Conservation (phyloP, 495 filamentous ascomycete genomes). For the Penicillium dipodomyicola region DNA sequence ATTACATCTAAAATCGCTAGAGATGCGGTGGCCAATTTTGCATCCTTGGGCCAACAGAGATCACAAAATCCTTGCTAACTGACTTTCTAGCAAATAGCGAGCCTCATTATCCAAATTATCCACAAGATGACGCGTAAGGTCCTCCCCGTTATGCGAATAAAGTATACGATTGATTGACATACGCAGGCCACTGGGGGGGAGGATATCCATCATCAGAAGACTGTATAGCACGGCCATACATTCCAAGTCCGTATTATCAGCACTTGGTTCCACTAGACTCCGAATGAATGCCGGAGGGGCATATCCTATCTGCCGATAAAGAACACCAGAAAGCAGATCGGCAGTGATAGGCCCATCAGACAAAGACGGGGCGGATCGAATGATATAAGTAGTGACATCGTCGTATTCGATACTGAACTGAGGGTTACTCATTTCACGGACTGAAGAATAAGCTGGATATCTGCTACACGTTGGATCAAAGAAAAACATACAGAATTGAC, state of each 20-base stretch:
- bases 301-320: neutral
- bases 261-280: neutral
- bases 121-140: neutral
- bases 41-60: too few species aligned
- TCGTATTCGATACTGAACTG: neutral
- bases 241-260: neutral
- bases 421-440: neutral
- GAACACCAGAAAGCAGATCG: neutral
- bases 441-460: neutral
- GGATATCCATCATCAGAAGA: neutral
- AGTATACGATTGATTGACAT: neutral
- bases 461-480: neutral
- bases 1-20: too few species aligned
- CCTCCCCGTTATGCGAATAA: neutral
- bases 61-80: too few species aligned
- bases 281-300: neutral
- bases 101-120: neutral
- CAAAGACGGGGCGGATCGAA: too few species aligned
- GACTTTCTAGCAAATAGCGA: too few species aligned
- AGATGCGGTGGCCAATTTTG: too few species aligned
- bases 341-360: neutral
- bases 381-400: neutral
- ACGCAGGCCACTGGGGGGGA: neutral
- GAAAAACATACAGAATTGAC: neutral
- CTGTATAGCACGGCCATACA: neutral